These are phyloP conservation scores for Endocalyx cinctus DNA, from an alignment of 2,329 filamentous ascomycete species.

Conservation along the genomic window DNA sequence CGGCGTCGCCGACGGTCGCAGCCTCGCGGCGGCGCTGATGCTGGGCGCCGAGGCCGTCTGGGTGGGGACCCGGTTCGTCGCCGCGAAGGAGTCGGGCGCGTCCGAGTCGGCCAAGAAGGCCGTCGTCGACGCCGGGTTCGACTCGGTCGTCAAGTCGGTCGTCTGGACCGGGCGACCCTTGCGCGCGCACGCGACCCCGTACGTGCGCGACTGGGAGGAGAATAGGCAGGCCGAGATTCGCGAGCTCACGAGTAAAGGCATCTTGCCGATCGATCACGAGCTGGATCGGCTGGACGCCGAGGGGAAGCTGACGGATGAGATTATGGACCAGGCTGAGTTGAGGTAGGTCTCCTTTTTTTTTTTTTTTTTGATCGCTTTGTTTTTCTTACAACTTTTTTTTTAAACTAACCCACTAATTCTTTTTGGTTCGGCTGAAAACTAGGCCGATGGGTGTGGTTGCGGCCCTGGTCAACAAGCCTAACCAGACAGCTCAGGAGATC, in stretches of 20 bases:
- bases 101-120: constrained; percentile 8
- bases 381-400: not conserved
- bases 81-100: constrained; percentile 8
- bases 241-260: constrained; percentile 79
- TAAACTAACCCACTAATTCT: not conserved
- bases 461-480: constrained; percentile 6
- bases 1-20: constrained; percentile 85
- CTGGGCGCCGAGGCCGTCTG: constrained; percentile 60
- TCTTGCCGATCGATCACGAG: constrained; percentile 75
- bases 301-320: constrained; percentile 11
- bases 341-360: constrained; percentile 1
- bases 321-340: constrained; percentile 7
- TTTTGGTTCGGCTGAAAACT: not conserved
- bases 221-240: constrained; percentile 85
- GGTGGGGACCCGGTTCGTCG: constrained; percentile 89
- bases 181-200: constrained; percentile 84
- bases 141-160: constrained; percentile 59
- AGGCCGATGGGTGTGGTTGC: constrained; percentile 9
- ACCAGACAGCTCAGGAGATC: constrained; percentile 9
- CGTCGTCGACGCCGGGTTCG: constrained; percentile 7
- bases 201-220: constrained; percentile 90
- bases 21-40: constrained; percentile 22
- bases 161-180: constrained; percentile 95
- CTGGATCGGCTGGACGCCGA: constrained; percentile 8
- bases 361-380: not conserved